These are phyloP conservation scores for Clarireedia hainanense DNA, from an alignment of 2,329 filamentous ascomycete genomes.

Conservation along the genomic window DNA sequence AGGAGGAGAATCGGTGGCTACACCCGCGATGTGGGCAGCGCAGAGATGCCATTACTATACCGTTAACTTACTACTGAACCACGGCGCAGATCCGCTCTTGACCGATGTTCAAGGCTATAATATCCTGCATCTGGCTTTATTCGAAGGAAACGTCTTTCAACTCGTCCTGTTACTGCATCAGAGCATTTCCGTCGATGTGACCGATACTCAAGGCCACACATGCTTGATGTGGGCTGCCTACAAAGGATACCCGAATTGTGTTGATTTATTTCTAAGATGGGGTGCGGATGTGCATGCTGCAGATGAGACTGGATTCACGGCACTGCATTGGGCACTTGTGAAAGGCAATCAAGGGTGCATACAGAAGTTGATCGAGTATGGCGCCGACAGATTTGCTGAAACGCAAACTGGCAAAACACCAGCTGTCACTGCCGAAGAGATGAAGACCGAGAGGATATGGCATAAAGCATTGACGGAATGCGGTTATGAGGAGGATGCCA, in stretches of 20 bases:
- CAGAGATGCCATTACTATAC: conserved; percentile 96
- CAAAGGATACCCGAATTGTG: conserved; percentile 88
- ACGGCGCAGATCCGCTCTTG: conserved; percentile 86
- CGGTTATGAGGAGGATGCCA: conserved; percentile 74
- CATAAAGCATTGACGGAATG: conserved; percentile 74
- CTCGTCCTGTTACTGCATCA: conserved; percentile 87
- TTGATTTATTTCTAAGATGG: conserved; percentile 89
- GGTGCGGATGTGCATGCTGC: conserved; percentile 85
- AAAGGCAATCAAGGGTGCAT: conserved; percentile 87
- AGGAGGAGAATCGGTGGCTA: conserved; percentile 90
- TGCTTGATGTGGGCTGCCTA: conserved; percentile 98
- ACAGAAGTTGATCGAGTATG: conserved; percentile 91
- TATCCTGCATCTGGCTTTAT: conserved; percentile 91
- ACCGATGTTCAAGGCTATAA: conserved; percentile 97
- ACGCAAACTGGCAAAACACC: conserved; percentile 89
- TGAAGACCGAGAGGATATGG: conserved; percentile 80
- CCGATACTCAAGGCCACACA: conserved; percentile 85
- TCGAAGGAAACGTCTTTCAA: conserved; percentile 91
- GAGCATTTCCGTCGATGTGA: conserved; percentile 86
- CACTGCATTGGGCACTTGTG: conserved; percentile 92
- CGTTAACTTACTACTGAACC: conserved; percentile 82
- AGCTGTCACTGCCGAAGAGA: conserved; percentile 74
- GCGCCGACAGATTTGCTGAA: conserved; percentile 84
- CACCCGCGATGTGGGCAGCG: conserved; percentile 92
- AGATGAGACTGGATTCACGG: conserved; percentile 90